Evolutionary conservation across 352 stramenopile genomes (phyloP).

Genomic region (Aphanomyces invadans): DNA sequence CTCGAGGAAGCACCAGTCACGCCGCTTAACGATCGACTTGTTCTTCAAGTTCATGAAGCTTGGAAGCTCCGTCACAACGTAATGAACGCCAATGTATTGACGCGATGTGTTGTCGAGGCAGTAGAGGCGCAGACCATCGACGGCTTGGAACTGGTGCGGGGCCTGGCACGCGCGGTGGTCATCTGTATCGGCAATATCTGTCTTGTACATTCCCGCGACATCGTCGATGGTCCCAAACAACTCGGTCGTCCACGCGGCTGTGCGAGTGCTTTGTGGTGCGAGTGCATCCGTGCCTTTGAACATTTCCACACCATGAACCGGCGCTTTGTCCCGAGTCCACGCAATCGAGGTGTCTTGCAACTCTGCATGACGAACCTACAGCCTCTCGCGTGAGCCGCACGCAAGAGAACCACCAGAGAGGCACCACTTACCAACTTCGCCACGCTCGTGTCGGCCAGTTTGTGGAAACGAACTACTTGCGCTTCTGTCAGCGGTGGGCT

Average conservation of each 20-base stretch:
- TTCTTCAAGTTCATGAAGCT: not conserved
- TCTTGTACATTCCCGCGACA: not conserved
- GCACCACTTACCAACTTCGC: not conserved
- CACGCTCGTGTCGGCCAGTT: not conserved
- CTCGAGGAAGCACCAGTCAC: slow-evolving; percentile 9
- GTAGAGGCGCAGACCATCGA: not conserved
- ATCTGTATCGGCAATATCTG: slow-evolving; percentile 1
- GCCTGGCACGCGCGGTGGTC: not conserved
- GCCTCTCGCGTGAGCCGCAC: not conserved
- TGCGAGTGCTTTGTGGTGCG: not conserved
- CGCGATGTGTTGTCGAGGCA: not conserved
- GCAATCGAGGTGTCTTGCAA: not conserved
- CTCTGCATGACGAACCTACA: not conserved
- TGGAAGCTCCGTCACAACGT: not conserved
- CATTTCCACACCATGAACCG: not conserved
- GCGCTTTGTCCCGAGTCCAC: not conserved
- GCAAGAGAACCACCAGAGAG: not conserved
- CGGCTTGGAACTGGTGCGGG: not conserved
- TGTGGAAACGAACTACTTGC: not conserved
- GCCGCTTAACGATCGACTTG: not conserved
- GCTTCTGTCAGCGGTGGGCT: not conserved
- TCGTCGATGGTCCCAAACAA: not conserved
- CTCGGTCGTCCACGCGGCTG: not conserved
- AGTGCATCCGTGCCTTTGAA: not conserved
- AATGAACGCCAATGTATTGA: slow-evolving; percentile 4